Base-by-base conservation (phyloP, 257 asterid species). In the Prunella vulgaris region DNA sequence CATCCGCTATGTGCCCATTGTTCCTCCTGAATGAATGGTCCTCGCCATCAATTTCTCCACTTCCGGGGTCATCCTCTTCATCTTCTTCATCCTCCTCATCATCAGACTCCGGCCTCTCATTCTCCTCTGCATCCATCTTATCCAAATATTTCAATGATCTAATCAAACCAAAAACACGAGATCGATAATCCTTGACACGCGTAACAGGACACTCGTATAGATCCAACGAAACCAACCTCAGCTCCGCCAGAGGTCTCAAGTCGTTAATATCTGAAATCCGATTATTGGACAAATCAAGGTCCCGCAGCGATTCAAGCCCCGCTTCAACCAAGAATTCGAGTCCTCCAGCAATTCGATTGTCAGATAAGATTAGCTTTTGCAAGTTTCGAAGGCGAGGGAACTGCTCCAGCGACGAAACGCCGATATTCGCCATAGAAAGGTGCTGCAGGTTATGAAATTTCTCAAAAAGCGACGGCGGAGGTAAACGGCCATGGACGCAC, bases 151-250 rank as follows among this genome's bases (percentile, higher is more conserved):
- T 88, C 78, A 93, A 77, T 28, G 96, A 88, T 83, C 78, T 78
- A 78, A 90, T 90, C 89, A 93, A 79, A 13, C 92, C 92, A 42
- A 93, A 90, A 75, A 87, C 97, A 17, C 87, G 88, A 67, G 96
- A 84, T 79, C 96, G 87, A 72, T 90, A 90, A 66, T 90, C 96
- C 84, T 86, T 86, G 57, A 86, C 88, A 79, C 97, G 80, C 7
- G 97, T 93, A 2, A 93, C 92, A 0, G 96, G 97, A 70, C 99
- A 90, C 83, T 88, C 97, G 32, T 90, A 93, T 0, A 90, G 97
- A 88, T 93, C 99, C 83, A 90, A 81, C 5, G 97, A 90, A n/a
- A 90, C 93, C 60, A 88, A 66, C 64, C 86, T 85, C 58, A 90
- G 83, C 75, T 87, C 87, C 25, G 99, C 96, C 71, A 93, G 80